Evolutionary conservation across 768 basidiomycete genomes (phyloP).

Genomic region (Sarcodon aspratus): DNA sequence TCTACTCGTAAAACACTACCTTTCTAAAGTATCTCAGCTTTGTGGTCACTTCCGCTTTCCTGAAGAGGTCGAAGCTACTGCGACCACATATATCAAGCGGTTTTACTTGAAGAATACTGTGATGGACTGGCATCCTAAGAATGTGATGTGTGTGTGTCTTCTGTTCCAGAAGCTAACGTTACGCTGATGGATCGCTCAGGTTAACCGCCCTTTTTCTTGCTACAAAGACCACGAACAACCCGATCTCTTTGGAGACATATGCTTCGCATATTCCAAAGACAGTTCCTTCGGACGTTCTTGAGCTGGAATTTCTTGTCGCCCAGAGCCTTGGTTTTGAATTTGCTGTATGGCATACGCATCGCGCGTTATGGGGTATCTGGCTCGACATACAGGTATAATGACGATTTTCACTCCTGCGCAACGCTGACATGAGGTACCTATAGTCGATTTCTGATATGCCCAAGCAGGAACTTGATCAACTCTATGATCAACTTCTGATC

Average conservation of each 20-base stretch:
- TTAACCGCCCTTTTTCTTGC: slow-evolving; percentile 91
- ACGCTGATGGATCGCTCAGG: slow-evolving; percentile 34
- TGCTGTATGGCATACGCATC: slow-evolving; percentile 83
- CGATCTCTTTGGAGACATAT: slow-evolving; percentile 81
- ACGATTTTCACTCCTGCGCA: background rate
- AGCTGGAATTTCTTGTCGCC: slow-evolving; percentile 91
- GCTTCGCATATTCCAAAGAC: slow-evolving; percentile 77
- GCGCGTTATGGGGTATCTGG: slow-evolving; percentile 82
- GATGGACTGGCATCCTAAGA: slow-evolving; percentile 99
- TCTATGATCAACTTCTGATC: slow-evolving; percentile 56
- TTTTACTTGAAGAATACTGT: slow-evolving; percentile 97
- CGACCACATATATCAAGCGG: slow-evolving; percentile 84
- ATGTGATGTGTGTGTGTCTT: slow-evolving; percentile 72
- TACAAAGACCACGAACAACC: slow-evolving; percentile 94
- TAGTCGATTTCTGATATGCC: slow-evolving; percentile 49
- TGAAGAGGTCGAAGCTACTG: slow-evolving; percentile 89
- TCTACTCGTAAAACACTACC: slow-evolving; percentile 80
- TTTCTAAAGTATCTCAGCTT: slow-evolving; percentile 74
- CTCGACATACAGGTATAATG: slow-evolving; percentile 71
- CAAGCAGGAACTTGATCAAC: slow-evolving; percentile 33
- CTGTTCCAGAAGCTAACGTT: background rate
- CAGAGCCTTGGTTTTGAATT: slow-evolving; percentile 94
- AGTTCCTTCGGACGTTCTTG: slow-evolving; percentile 72
- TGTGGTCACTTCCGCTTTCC: slow-evolving; percentile 82
- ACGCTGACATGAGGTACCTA: slow-evolving; percentile 2